A percentile compares a stretch with the other conserved stretches of the same genome.
Conservation (phyloP, 192 early-diverging fungal species). For the Backusella circina region DNA sequence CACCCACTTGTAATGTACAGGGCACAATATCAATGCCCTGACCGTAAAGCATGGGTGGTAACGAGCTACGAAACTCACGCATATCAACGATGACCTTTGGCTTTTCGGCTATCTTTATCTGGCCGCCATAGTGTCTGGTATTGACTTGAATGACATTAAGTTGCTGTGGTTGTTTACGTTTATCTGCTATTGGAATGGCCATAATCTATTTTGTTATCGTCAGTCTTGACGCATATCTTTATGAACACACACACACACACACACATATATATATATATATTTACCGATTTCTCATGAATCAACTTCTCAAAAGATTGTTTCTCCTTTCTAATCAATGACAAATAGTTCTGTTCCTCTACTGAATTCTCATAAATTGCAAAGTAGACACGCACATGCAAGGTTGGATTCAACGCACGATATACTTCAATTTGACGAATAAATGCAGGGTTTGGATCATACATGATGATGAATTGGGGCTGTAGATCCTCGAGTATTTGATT, state of each 20-base stretch:
- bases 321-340: slow-evolving; percentile 80
- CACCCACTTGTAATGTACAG: slow-evolving; percentile 87
- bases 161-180: neutral
- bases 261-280: no score
- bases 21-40: slow-evolving; percentile 72
- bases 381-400: slow-evolving; percentile 67
- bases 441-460: slow-evolving; percentile 87
- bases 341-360: slow-evolving; percentile 90
- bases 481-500: slow-evolving; percentile 60
- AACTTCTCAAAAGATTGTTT: slow-evolving; percentile 93
- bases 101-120: slow-evolving; percentile 2
- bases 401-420: slow-evolving; percentile 51
- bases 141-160: slow-evolving; percentile 38
- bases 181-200: slow-evolving; percentile 68
- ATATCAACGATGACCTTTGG: slow-evolving; percentile 77
- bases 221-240: neutral
- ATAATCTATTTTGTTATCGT: slow-evolving; percentile 50
- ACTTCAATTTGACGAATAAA: slow-evolving; percentile 90
- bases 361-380: slow-evolving; percentile 95
- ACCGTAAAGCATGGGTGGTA: slow-evolving; percentile 85
- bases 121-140: slow-evolving; percentile 64
- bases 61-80: slow-evolving; percentile 87
- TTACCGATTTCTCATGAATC: slow-evolving; percentile 82
- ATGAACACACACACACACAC: no score
- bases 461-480: slow-evolving; percentile 76